These are phyloP conservation scores for Penicillium palitans DNA, from an alignment of 2,329 filamentous ascomycete genomes.

Conservation along the genomic window DNA sequence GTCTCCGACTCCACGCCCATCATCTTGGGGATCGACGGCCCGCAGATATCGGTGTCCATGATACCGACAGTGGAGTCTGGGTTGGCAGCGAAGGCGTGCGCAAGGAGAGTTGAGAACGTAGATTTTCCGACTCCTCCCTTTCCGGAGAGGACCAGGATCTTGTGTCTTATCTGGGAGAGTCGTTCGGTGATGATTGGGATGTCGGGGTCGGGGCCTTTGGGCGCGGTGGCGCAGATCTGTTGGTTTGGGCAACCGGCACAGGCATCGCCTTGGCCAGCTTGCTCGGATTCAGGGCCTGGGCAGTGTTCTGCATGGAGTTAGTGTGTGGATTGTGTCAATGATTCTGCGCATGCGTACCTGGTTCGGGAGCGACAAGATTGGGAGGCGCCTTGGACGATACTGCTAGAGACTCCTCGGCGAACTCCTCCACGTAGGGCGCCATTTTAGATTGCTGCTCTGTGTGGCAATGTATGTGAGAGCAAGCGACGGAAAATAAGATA, in stretches of 20 bases:
- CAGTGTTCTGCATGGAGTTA: constrained; percentile 68
- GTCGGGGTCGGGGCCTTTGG: constrained; percentile 94
- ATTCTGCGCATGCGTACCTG: constrained; percentile 50
- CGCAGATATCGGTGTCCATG: constrained; percentile 98
- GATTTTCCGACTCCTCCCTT: constrained; percentile 98
- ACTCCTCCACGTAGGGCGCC: constrained; percentile 78
- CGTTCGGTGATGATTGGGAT: constrained; percentile 84
- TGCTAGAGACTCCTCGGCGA: constrained; percentile 69
- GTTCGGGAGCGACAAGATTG: constrained; percentile 87
- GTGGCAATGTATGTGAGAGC: not conserved
- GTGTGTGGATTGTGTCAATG: constrained; percentile 4
- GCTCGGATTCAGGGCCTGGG: constrained; percentile 67
- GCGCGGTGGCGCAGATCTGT: constrained; percentile 86
- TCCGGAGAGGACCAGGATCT: constrained; percentile 87
- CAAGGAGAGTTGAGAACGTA: constrained; percentile 85
- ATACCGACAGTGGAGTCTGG: constrained; percentile 79
- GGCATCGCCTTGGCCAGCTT: constrained; percentile 68
- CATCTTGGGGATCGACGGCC: constrained; percentile 96
- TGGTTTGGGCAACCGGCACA: constrained; percentile 97
- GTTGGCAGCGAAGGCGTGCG: constrained; percentile 84
- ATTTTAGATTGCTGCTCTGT: constrained; percentile 48
- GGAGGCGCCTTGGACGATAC: constrained; percentile 77
- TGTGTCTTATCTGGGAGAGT: constrained; percentile 79
- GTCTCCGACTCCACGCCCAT: constrained; percentile 94
- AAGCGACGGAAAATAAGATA: not conserved